These are phyloP conservation scores for Coemansia sp. DNA, from an alignment of 192 early-diverging fungal genomes.

Conservation along the genomic window DNA sequence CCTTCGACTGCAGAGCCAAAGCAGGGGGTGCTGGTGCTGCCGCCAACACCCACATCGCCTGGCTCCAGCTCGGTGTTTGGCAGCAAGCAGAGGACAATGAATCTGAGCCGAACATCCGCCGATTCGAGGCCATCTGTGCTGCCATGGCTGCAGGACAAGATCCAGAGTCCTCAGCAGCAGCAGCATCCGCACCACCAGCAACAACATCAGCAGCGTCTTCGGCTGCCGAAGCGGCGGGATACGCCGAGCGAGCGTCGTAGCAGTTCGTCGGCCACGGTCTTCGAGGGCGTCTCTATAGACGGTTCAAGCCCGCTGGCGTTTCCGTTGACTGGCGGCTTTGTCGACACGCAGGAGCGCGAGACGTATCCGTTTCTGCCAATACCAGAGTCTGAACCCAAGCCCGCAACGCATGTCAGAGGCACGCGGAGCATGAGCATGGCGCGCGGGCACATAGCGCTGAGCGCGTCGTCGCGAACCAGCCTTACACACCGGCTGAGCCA, in stretches of 20 bases:
- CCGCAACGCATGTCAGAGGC: slow-evolving; percentile 18
- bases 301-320: slow-evolving; percentile 15
- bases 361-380: slow-evolving; percentile 7
- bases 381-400: slow-evolving; percentile 9
- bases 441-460: slow-evolving; percentile 36
- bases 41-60: slow-evolving; percentile 37
- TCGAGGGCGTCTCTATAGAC: slow-evolving; percentile 8
- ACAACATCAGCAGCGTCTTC: slow-evolving; percentile 23
- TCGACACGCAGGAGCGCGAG: slow-evolving; percentile 16
- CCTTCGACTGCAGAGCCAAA: slow-evolving; percentile 10
- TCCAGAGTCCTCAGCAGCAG: slow-evolving; percentile 6
- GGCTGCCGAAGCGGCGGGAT: slow-evolving; percentile 45
- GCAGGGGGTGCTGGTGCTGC: slow-evolving; percentile 20
- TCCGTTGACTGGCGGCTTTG: slow-evolving; percentile 19
- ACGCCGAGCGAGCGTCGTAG: slow-evolving; percentile 39
- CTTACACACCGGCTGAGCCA: slow-evolving; percentile 40
- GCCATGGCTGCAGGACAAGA: slow-evolving; percentile 20
- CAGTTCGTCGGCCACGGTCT: slow-evolving; percentile 27
- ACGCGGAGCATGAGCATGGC: slow-evolving; percentile 45
- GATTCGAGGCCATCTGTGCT: slow-evolving; percentile 13
- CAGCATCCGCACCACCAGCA: neutral
- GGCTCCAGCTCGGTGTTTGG: neutral
- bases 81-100: slow-evolving; percentile 24
- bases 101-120: slow-evolving; percentile 20
- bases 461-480: slow-evolving; percentile 27